Percentiles rank a stretch among this genome's conserved stretches.
Evolutionary conservation across 78 protist species (phyloP).

Genomic region (Dictyostelium discoideum): DNA sequence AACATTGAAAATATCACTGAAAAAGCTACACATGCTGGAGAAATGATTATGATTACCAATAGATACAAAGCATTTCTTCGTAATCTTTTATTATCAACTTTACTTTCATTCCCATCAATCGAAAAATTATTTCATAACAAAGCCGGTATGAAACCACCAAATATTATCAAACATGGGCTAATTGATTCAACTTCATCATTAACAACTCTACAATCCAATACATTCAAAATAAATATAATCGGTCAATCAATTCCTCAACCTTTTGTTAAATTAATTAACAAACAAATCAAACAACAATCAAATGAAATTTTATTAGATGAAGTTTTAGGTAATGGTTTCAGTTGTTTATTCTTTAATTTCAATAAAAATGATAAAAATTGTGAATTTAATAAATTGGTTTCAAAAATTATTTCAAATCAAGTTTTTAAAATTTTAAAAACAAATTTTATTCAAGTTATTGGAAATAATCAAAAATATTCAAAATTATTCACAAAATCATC

Average conservation of each 20-base stretch:
- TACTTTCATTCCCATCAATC: neutral
- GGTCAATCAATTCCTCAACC: conserved; percentile 33
- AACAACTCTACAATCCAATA: neutral
- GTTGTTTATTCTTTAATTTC: conserved; percentile 13
- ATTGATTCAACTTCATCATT: neutral
- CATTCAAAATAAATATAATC: neutral
- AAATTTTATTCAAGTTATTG: neutral
- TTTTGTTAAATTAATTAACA: neutral
- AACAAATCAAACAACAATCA: neutral
- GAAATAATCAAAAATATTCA: neutral
- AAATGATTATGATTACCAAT: conserved; percentile 8
- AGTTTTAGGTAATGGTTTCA: conserved; percentile 16
- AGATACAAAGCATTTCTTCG: neutral
- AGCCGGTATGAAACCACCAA: conserved; percentile 42
- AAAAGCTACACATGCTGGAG: conserved; percentile 6
- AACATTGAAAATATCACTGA: conserved; percentile 3
- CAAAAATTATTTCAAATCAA: neutral
- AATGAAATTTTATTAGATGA: conserved; percentile 1
- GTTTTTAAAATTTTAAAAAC: neutral
- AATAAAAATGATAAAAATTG: neutral
- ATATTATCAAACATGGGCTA: neutral
- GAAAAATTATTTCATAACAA: neutral
- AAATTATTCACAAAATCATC: neutral
- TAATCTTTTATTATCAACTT: neutral
- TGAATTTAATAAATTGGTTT: neutral